Percentiles rank a stretch among this genome's conserved stretches.
phyloP scores from a whole-genome alignment of 2,329 filamentous ascomycete genomes.

The Cercospora sp. region DNA sequence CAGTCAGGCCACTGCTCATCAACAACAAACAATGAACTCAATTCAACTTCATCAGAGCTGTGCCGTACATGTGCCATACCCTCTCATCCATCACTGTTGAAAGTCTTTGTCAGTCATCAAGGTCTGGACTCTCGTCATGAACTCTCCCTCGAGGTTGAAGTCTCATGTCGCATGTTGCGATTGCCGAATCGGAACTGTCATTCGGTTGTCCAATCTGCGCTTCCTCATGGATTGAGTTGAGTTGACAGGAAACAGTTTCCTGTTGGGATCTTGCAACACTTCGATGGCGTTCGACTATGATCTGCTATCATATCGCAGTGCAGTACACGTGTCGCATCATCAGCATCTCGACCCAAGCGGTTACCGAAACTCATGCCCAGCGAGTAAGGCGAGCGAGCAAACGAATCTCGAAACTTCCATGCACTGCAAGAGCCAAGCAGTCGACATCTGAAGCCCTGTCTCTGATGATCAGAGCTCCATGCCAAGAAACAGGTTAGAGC shows the following conservation, averaged over 20 bases:
- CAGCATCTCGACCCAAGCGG: background rate
- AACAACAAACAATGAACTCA: background rate
- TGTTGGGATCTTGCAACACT: background rate
- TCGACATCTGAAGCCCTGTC: background rate
- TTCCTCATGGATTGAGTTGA: background rate
- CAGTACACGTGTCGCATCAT: background rate
- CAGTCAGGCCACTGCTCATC: background rate
- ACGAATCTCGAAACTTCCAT: background rate
- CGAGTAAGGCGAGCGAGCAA: background rate
- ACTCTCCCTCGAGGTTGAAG: background rate
- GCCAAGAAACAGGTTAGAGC: background rate
- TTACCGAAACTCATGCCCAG: background rate
- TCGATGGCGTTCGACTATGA: too few relatives aligned
- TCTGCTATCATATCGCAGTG: background rate
- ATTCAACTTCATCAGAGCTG: background rate
- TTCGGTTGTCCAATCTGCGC: background rate
- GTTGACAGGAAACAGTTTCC: background rate
- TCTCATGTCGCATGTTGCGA: background rate
- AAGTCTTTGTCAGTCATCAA: background rate
- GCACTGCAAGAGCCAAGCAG: background rate
- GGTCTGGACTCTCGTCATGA: background rate
- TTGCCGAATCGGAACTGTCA: background rate
- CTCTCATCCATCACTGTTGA: background rate
- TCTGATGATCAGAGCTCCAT: background rate
- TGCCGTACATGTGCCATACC: background rate